Percentiles rank a stretch among this genome's conserved stretches.
phyloP scores from a whole-genome alignment of 1,139 yeast genomes.

The Saccharomyces hybrid region DNA sequence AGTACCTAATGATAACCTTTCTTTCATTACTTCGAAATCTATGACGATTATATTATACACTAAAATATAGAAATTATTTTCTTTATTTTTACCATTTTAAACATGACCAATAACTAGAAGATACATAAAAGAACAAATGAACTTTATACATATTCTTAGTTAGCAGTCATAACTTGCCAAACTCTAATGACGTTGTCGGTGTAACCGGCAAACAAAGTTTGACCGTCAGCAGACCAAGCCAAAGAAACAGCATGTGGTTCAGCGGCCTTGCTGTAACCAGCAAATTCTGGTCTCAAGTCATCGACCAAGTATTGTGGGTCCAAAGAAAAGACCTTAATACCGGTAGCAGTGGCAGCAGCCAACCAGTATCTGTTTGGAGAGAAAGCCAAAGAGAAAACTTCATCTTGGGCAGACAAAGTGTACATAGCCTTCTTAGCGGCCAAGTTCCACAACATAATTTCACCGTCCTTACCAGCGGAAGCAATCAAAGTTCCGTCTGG shows the following conservation, averaged over 20 bases:
- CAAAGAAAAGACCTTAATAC: conserved; percentile 97
- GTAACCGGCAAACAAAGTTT: conserved; percentile 99
- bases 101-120: conserved; percentile 11
- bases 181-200: conserved; percentile 99
- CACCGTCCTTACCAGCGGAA: conserved; percentile 99
- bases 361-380: conserved; percentile 99
- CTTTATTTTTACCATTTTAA: neutral
- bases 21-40: neutral
- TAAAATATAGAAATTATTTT: neutral
- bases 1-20: neutral
- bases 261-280: conserved; percentile 82
- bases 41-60: conserved; percentile 1
- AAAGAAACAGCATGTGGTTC: conserved; percentile 98
- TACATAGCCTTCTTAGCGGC: conserved; percentile 80
- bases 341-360: conserved; percentile 98
- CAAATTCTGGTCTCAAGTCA: conserved; percentile 97
- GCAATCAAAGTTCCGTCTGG: conserved; percentile 99
- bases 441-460: conserved; percentile 98
- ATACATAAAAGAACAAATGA: conserved; percentile 6
- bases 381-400: conserved; percentile 97
- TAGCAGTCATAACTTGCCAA: conserved; percentile 99
- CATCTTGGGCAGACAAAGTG: conserved; percentile 94
- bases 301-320: conserved; percentile 94
- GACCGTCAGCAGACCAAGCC: conserved; percentile 99
- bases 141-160: conserved; percentile 31